A percentile compares a stretch with the other conserved stretches of the same genome.
phyloP scores from a whole-genome alignment of 495 filamentous ascomycete species.

The Glarea lozoyensis region DNA sequence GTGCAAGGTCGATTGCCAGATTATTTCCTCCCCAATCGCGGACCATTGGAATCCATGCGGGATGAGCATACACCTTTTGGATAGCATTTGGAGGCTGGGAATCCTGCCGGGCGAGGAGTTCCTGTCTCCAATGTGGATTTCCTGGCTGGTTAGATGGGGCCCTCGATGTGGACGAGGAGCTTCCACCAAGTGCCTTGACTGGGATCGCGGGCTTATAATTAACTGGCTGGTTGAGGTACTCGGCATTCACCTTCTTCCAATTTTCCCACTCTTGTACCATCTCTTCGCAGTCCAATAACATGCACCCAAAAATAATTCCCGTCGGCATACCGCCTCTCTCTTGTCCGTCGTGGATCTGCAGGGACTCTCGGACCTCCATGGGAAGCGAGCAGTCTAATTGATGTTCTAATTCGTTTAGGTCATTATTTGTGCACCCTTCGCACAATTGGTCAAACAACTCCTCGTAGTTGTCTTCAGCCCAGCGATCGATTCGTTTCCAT shows the following conservation, averaged over 20 bases:
- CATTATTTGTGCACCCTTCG: constrained; percentile 85
- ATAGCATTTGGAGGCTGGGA: constrained; percentile 79
- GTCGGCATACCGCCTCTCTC: constrained; percentile 88
- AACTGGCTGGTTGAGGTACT: constrained; percentile 58
- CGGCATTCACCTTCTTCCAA: constrained; percentile 86
- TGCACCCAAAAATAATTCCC: constrained; percentile 84
- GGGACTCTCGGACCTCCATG: constrained; percentile 85
- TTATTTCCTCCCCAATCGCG: constrained; percentile 99
- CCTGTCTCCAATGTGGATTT: constrained; percentile 68
- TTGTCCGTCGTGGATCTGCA: constrained; percentile 89
- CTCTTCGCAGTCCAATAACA: constrained; percentile 97
- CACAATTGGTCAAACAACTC: constrained; percentile 90
- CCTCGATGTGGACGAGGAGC: constrained; percentile 43
- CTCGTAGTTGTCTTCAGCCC: constrained; percentile 90
- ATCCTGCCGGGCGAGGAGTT: constrained; percentile 76
- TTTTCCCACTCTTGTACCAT: constrained; percentile 97
- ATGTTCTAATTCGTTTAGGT: constrained; percentile 95
- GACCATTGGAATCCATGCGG: constrained; percentile 91
- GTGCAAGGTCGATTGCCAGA: constrained; percentile 87
- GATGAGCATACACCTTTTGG: constrained; percentile 89
- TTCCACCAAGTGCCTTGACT: constrained; percentile 59
- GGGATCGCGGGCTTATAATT: constrained; percentile 47
- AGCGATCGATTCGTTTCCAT: constrained; percentile 87
- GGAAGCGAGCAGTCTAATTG: constrained; percentile 92
- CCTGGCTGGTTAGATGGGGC: constrained; percentile 30